phyloP scores from a whole-genome alignment of 495 filamentous ascomycete genomes.

The Endocarpon pusillum region DNA sequence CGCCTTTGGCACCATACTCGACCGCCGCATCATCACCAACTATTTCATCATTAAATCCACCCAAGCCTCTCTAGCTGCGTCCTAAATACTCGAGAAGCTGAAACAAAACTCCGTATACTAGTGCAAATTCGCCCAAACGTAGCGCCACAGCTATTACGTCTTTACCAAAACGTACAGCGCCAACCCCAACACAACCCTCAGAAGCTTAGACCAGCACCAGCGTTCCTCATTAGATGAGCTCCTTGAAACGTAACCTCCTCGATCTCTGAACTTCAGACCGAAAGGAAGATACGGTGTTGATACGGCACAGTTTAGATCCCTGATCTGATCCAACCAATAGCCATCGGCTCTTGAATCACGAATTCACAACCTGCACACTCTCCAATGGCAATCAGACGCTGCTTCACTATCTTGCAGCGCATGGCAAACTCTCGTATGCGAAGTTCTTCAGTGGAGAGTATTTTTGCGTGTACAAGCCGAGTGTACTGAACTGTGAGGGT shows the following conservation, averaged over 20 bases:
- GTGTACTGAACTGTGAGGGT: conserved; percentile 47
- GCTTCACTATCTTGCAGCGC: conserved; percentile 40
- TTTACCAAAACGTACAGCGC: conserved; percentile 42
- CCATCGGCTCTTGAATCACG: conserved; percentile 33
- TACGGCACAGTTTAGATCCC: conserved; percentile 55
- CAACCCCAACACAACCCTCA: too few species aligned
- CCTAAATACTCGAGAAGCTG: too few species aligned
- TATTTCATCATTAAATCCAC: conserved; percentile 26
- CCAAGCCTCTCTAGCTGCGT: too few species aligned
- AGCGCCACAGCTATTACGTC: conserved; percentile 42
- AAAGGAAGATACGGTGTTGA: conserved; percentile 33
- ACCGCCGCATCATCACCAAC: conserved; percentile 49
- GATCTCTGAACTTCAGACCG: conserved; percentile 43
- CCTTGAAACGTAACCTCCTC: conserved; percentile 34
- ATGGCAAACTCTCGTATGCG: conserved; percentile 42
- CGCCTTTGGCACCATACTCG: conserved; percentile 61
- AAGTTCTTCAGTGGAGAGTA: conserved; percentile 46
- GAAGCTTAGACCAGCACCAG: conserved; percentile 61
- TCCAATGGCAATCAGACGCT: conserved; percentile 58
- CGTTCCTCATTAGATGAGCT: conserved; percentile 39
- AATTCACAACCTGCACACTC: conserved; percentile 44
- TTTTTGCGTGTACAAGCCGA: conserved; percentile 67
- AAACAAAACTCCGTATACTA: conserved; percentile 40
- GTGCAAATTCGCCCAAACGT: conserved; percentile 45
- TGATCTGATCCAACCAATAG: conserved; percentile 49